Base-by-base conservation (phyloP, 1,139 yeast genomes). In the Yamadazyma friedrichii region DNA sequence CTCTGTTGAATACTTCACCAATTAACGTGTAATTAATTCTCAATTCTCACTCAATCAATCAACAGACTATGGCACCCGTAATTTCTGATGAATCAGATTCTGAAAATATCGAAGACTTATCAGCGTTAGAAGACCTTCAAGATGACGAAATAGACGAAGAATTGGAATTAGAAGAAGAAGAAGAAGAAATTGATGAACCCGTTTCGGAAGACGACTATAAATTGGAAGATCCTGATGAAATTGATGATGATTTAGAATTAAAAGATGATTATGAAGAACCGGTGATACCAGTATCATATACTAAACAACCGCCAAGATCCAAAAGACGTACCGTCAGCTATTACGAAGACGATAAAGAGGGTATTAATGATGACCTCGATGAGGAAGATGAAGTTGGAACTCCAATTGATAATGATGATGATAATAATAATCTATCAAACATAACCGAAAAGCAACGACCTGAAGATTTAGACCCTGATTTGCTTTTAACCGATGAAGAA, bases 401-500 rank as follows among this genome's bases (percentile, higher is more conserved):
- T n/a, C 17, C 26, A n/a, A 29, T 13, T 4, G 13, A 9, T 6
- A 31, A 31, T 11, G 34, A 44, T 3, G 45, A 49, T 22, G 39
- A 41, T 27, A 15, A 27, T n/a, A 10, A 25, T 10, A 28, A 16
- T 8, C 5, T 20, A 8, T 15, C 39, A 2, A 15, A 36, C 5
- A 28, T 26, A 11, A 20, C 13, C 8, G 12, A 31, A 24, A 16
- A 25, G 12, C 34, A 36, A 46, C 26, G 47, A 38, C 58, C 63
- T 3, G 58, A 55, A 35, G 64, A 59, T 30, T 46, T 69, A 25
- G 75, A 70, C 44, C 70, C 62, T 2, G 76, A 70, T 35, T 56
- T 70, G 40, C 50, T 69, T 3, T 58, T 70, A 31, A 70, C 75
- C 0, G 77, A 70, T 43, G 77, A 70, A 51, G 75, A 69, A 47